Evolutionary conservation across 2,329 filamentous ascomycete genomes (phyloP).

Genomic region (Neonectria punicea): DNA sequence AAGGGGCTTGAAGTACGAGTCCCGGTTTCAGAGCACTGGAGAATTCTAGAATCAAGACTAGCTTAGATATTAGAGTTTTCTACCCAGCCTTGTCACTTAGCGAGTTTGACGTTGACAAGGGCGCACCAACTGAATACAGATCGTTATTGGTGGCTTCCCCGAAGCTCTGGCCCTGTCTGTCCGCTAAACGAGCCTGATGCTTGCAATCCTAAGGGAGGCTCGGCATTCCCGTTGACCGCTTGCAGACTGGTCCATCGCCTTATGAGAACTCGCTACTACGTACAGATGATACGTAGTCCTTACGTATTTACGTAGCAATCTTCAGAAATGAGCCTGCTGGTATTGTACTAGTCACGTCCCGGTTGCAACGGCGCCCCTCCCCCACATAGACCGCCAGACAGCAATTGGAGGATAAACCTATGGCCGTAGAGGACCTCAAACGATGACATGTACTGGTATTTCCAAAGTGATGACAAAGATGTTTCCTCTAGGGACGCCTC

Average conservation of each 20-base stretch:
- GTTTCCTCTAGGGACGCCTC: not conserved
- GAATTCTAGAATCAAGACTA: not conserved
- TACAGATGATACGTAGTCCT: no score
- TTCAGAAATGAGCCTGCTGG: no score
- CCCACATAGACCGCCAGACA: not conserved
- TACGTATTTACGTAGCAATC: no score
- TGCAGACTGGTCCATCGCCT: not conserved
- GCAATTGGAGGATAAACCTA: not conserved
- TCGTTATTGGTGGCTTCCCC: not conserved
- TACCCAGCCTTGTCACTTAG: not conserved
- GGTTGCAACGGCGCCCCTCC: not conserved
- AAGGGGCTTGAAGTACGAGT: not conserved
- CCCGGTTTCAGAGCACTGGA: not conserved
- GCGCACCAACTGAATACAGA: not conserved
- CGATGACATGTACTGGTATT: not conserved
- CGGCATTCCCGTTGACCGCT: not conserved
- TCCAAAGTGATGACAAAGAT: not conserved
- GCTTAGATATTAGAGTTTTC: not conserved
- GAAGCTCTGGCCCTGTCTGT: not conserved
- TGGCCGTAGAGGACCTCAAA: not conserved
- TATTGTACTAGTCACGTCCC: not conserved
- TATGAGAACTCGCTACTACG: not conserved
- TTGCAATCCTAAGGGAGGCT: not conserved
- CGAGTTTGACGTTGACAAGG: slow-evolving; percentile 1
- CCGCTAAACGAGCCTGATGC: not conserved